phyloP scores from a whole-genome alignment of 2,329 filamentous ascomycete species.

The Catunica adiposa region DNA sequence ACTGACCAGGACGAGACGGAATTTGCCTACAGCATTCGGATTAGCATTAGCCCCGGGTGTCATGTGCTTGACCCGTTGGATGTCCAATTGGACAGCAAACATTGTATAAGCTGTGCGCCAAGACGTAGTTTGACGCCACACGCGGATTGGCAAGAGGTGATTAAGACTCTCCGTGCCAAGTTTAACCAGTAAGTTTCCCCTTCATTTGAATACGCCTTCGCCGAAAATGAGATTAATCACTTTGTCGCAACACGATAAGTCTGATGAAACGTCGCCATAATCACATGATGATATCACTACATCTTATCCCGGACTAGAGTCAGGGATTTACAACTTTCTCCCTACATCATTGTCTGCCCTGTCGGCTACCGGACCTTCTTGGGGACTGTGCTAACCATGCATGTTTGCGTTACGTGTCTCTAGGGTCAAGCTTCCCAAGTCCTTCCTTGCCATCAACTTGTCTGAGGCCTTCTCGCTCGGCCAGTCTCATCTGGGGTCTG shows the following conservation, averaged over 20 bases:
- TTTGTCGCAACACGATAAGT: no score
- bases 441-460: conserved; percentile 47
- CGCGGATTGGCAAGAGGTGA: conserved; percentile 90
- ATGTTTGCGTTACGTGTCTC: conserved; percentile 9
- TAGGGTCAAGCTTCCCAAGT: conserved; percentile 50
- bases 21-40: conserved; percentile 90
- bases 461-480: conserved; percentile 47
- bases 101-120: conserved; percentile 91
- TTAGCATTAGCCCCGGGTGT: conserved; percentile 87
- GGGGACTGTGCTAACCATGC: conserved; percentile 7
- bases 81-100: conserved; percentile 87
- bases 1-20: conserved; percentile 29
- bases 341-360: neutral
- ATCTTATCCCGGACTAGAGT: neutral
- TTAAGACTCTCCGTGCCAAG: conserved; percentile 84
- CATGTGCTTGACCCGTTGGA: conserved; percentile 94
- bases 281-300: neutral
- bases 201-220: conserved; percentile 4
- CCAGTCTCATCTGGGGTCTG: conserved; percentile 32
- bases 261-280: neutral
- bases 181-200: conserved; percentile 62
- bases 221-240: conserved; percentile 16
- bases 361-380: neutral
- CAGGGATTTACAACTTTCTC: neutral
- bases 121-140: conserved; percentile 78